These are phyloP conservation scores for Oidiodendron maius DNA, from an alignment of 495 filamentous ascomycete genomes.

Conservation along the genomic window DNA sequence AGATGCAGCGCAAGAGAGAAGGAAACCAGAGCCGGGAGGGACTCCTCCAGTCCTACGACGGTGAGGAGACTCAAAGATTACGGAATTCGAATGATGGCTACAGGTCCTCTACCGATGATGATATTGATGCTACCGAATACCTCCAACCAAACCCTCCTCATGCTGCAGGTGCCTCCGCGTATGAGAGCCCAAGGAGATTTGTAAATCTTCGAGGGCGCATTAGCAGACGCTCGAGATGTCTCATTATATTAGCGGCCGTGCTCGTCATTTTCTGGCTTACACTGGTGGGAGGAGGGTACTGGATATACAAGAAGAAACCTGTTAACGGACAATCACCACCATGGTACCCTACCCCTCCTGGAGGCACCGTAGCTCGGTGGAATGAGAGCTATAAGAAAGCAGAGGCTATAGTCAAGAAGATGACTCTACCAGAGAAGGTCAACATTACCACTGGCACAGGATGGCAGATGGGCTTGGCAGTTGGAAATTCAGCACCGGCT, in stretches of 20 bases:
- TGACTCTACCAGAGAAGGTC: conserved; percentile 89
- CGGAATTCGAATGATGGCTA: conserved; percentile 21
- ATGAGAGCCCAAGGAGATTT: not conserved
- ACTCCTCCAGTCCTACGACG: conserved; percentile 17
- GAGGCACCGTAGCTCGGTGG: conserved; percentile 72
- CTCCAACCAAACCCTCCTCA: conserved; percentile 17
- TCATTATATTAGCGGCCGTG: conserved; percentile 9
- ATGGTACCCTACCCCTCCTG: conserved; percentile 79
- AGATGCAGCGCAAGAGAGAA: conserved; percentile 15
- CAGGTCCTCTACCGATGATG: conserved; percentile 18
- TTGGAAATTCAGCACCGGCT: conserved; percentile 81
- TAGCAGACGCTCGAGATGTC: conserved; percentile 16
- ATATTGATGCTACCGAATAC: conserved; percentile 23
- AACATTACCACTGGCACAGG: conserved; percentile 92
- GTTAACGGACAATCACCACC: conserved; percentile 56
- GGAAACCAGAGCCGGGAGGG: conserved; percentile 19
- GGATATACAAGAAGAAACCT: conserved; percentile 23
- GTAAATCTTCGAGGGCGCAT: conserved; percentile 6
- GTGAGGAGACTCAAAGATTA: conserved; percentile 13
- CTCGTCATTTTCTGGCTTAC: conserved; percentile 15
- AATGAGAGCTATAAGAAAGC: conserved; percentile 77
- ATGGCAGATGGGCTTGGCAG: conserved; percentile 85
- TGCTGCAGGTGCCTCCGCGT: conserved; percentile 12
- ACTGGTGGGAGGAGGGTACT: conserved; percentile 16
- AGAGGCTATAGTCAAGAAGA: conserved; percentile 65